Base-by-base conservation (phyloP, 2,329 filamentous ascomycete genomes). In the Colletotrichum australisinense region DNA sequence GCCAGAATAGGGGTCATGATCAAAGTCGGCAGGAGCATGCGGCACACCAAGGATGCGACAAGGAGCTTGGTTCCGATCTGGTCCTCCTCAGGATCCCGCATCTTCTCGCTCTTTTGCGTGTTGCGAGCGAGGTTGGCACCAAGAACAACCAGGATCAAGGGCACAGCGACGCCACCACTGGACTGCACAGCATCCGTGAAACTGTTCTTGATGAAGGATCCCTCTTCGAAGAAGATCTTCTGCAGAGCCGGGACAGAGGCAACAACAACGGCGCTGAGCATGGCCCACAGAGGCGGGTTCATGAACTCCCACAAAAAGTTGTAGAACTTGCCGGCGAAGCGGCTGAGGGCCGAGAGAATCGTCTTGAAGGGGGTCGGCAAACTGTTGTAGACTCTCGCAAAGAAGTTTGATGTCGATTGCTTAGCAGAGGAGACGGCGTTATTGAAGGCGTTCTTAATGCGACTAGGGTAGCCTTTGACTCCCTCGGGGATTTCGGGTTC, bases 231-330 rank as follows among this genome's bases (percentile, higher is more conserved):
- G 86, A 99, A 98, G 22, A 97, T 85, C 53, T 88, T 86, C 81
- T 99, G 96, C 8, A 99, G 88, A 1, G 86, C 80, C 0, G 97
- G 97, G 6, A 98, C 90, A 0, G 95, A 97, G 3, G 97, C 97
- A 6, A 99, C 94, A 63, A 98, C 84, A 58, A 98, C 92, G n/a
- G 97, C 94, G 52, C 92, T 86, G 42, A 98, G 86, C 97, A 99
- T 98, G 35, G 97, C 95, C 95, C 95, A 98, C 30, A 99, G 91
- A 1, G 97, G 97, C 55, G 97, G 96, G 83, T 98, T 98, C 96
- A 99, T 98, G 82, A 98, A 98, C 60, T 94, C 93, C 93, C 94
- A 97, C 14, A 95, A 81, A 65, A 95, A 95, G 62, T 84, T 84
- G 76, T 90, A 83, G 77, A 94, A 75, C 81, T 89, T 82, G 77